phyloP scores from a whole-genome alignment of 208 protist genomes.

The Wallacemonas sp. region DNA sequence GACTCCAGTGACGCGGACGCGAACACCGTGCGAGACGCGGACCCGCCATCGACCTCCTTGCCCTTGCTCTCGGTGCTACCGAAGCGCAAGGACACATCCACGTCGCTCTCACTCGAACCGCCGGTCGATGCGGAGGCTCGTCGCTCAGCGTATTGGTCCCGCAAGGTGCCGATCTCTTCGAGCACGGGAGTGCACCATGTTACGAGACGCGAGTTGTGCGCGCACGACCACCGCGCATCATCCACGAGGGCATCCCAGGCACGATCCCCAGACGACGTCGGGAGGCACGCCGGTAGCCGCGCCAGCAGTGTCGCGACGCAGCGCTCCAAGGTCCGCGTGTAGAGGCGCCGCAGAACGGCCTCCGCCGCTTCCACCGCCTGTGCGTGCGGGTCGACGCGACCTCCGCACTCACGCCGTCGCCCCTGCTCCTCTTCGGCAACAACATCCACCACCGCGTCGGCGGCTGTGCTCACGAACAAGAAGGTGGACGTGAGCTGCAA shows the following conservation, averaged over 20 bases:
- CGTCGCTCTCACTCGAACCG: background rate
- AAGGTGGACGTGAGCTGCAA: constrained; percentile 6
- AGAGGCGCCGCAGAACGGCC: background rate
- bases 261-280: background rate
- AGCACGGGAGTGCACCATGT: background rate
- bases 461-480: background rate
- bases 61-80: too few species aligned
- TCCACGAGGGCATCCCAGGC: too few species aligned
- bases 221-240: too few species aligned
- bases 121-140: too few species aligned
- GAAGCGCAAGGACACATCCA: background rate
- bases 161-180: background rate
- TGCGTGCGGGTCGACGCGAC: background rate
- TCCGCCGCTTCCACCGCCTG: background rate
- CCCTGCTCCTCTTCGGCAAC: background rate
- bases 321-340: background rate
- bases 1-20: background rate
- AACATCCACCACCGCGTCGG: background rate
- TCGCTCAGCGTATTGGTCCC: background rate
- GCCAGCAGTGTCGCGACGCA: background rate
- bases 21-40: too few species aligned
- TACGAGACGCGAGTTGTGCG: background rate
- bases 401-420: background rate
- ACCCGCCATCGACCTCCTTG: too few species aligned
- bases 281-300: background rate